Conservation (phyloP, 371 early-diverging fungal genomes). For the Coemansia sp. region DNA sequence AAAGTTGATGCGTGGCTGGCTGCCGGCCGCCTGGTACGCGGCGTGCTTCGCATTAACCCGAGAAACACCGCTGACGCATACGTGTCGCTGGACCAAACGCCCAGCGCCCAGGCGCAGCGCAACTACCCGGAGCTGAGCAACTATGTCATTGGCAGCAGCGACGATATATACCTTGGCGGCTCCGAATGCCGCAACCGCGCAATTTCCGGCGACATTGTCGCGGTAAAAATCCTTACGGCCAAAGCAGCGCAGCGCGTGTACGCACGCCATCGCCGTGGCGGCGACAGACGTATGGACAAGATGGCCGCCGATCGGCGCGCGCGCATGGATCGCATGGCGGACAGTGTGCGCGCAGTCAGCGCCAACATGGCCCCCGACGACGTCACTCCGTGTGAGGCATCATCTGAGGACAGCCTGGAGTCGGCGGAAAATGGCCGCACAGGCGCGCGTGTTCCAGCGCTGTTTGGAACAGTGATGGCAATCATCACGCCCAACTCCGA, state of each 20-base stretch:
- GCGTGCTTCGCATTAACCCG: constrained; percentile 81
- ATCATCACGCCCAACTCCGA: constrained; percentile 65
- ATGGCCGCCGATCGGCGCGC: constrained; percentile 31
- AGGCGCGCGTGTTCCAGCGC: constrained; percentile 50
- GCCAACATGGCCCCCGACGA: not conserved
- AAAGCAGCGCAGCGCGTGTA: constrained; percentile 63
- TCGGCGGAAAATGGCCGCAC: not conserved
- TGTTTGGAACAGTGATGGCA: constrained; percentile 68
- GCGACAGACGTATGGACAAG: constrained; percentile 52
- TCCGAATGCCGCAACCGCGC: constrained; percentile 82
- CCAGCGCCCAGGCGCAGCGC: constrained; percentile 59
- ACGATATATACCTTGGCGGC: constrained; percentile 78
- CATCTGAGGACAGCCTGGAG: not conserved
- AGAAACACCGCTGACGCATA: constrained; percentile 82
- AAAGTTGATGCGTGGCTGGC: constrained; percentile 8
- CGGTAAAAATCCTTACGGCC: constrained; percentile 72
- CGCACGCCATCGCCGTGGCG: constrained; percentile 58
- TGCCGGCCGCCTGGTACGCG: constrained; percentile 53
- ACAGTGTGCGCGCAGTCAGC: not conserved
- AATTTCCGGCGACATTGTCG: constrained; percentile 86
- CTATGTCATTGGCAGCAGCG: constrained; percentile 55
- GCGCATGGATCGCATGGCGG: constrained; percentile 33
- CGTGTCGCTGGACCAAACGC: constrained; percentile 57
- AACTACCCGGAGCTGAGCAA: constrained; percentile 25
- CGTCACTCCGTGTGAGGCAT: not conserved